These are phyloP conservation scores for Streptanthus diversifolius DNA, from an alignment of 345 rosid species.

Conservation along the genomic window DNA sequence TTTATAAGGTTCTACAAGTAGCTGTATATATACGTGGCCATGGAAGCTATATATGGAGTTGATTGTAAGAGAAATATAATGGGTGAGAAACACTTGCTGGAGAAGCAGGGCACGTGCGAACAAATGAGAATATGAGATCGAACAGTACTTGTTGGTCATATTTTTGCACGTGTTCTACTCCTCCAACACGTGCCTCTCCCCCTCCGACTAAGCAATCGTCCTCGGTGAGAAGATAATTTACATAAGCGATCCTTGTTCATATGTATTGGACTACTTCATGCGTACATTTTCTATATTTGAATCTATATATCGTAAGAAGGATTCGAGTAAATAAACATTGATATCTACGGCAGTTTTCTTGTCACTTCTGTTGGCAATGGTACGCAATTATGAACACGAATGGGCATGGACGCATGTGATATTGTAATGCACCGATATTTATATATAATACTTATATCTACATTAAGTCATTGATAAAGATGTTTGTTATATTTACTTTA, in stretches of 20 bases:
- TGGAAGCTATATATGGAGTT: background rate
- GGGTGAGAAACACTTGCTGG: conserved; percentile 85
- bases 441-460: background rate
- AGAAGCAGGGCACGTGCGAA: conserved; percentile 99
- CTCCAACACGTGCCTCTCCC: conserved; percentile 86
- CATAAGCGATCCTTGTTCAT: background rate
- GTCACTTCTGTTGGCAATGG: background rate
- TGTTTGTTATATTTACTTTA: background rate
- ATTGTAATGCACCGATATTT: background rate
- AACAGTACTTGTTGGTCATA: background rate
- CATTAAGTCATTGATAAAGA: too few species aligned
- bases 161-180: conserved; percentile 93
- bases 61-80: conserved; percentile 12
- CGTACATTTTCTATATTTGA: background rate
- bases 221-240: background rate
- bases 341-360: background rate
- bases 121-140: conserved; percentile 16
- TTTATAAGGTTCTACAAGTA: too few species aligned
- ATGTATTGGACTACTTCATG: background rate
- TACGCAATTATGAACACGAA: background rate
- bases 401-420: background rate
- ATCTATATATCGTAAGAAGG: background rate
- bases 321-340: background rate
- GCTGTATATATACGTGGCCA: background rate
- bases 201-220: conserved; percentile 6